Evolutionary conservation across 495 filamentous ascomycete species (phyloP).

Genomic region (Gamarada debralockiae): DNA sequence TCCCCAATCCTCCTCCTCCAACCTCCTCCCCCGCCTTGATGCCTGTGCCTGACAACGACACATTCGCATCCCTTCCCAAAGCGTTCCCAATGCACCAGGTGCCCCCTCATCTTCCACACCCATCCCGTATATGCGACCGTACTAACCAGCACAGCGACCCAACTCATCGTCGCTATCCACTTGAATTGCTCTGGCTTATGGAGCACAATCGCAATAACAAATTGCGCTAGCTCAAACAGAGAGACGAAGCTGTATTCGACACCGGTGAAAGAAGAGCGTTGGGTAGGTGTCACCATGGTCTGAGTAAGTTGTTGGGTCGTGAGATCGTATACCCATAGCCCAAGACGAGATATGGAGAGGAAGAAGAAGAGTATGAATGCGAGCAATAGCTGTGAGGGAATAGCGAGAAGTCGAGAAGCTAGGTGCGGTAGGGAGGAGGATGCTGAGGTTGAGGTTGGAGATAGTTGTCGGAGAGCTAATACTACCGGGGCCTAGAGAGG

Average conservation of each 20-base stretch:
- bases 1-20: neutral
- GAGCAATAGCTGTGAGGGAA: conserved; percentile 6
- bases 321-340: conserved; percentile 42
- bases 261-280: conserved; percentile 40
- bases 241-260: conserved; percentile 38
- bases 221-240: conserved; percentile 36
- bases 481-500: conserved; percentile 35
- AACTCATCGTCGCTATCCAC: conserved; percentile 34
- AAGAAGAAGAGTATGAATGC: conserved; percentile 35
- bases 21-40: no score
- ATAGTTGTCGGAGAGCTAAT: conserved; percentile 28
- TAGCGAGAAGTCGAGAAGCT: neutral
- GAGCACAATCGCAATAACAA: conserved; percentile 32
- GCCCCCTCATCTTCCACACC: conserved; percentile 32
- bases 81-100: conserved; percentile 30
- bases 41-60: neutral
- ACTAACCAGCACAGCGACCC: conserved; percentile 28
- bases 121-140: conserved; percentile 36
- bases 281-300: conserved; percentile 29
- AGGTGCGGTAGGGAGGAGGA: neutral
- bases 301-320: conserved; percentile 43
- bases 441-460: neutral
- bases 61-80: conserved; percentile 7
- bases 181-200: conserved; percentile 36
- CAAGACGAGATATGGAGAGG: conserved; percentile 40